Percentiles rank a stretch among this genome's conserved stretches.
Evolutionary conservation across 2,329 filamentous ascomycete species (phyloP).

Genomic region (Conoideocrella luteorostrata): DNA sequence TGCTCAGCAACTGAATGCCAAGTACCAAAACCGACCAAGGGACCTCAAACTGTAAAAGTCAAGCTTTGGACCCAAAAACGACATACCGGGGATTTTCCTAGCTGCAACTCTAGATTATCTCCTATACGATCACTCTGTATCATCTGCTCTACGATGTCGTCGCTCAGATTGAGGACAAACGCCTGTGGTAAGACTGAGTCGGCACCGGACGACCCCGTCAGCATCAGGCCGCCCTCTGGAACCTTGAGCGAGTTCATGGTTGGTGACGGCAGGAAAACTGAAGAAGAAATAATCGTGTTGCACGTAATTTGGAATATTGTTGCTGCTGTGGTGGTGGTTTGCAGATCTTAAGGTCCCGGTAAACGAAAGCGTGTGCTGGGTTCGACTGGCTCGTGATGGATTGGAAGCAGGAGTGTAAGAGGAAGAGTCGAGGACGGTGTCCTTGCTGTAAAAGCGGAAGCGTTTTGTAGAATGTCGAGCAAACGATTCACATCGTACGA

Average conservation of each 20-base stretch:
- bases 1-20: too few relatives aligned
- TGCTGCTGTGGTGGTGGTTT: too few relatives aligned
- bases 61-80: background rate
- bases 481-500: slow-evolving; percentile 4
- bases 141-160: slow-evolving; percentile 55
- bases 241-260: slow-evolving; percentile 50
- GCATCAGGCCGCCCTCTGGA: slow-evolving; percentile 50
- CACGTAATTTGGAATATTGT: too few relatives aligned
- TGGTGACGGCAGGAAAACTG: background rate
- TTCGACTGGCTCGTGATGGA: background rate
- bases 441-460: slow-evolving; percentile 3
- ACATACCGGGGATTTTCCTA: slow-evolving; percentile 56
- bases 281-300: too few relatives aligned
- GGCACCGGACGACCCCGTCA: slow-evolving; percentile 44
- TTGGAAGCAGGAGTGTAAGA: background rate
- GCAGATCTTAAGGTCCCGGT: too few relatives aligned
- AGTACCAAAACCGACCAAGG: too few relatives aligned
- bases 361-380: background rate
- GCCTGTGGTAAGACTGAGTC: slow-evolving; percentile 44
- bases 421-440: background rate
- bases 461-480: background rate
- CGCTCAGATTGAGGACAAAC: slow-evolving; percentile 51
- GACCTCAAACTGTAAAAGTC: too few relatives aligned
- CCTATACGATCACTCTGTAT: slow-evolving; percentile 54
- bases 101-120: slow-evolving; percentile 47